Base-by-base conservation (phyloP, 2,329 filamentous ascomycete genomes). In the Paecilomyces dactylethromorphus region DNA sequence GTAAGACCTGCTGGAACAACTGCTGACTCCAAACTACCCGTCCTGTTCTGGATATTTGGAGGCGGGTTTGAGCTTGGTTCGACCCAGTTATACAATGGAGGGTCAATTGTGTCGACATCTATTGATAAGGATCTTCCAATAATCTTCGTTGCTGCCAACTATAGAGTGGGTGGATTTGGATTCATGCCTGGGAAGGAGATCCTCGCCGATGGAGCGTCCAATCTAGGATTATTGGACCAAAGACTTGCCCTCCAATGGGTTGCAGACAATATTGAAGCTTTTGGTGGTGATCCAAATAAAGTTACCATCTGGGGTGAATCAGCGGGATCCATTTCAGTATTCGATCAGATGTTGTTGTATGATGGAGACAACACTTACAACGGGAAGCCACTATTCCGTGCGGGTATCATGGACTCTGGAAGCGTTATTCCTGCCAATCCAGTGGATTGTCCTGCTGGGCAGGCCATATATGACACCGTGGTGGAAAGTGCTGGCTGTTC, bases 301-400 rank as follows among this genome's bases (percentile, higher is more conserved):
- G 88, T 92, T 5, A 92, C 89, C 0, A 87, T 93, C 60, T 91
- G 87, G 87, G 90, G 90, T 26, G 86, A 92, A 69, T 86, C 82
- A 1, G 87, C 88, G 0, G 87, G 87, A 0, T 77, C 85, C 13
- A 91, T 92, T 62, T 91, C 88, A 0, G 88, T 90, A 1, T 82
- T 88, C 54, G 84, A 92, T 66, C 90, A 93, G 65, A 91, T 91
- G 83, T 77, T 84, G 1, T 77, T 92, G 11, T 91, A 90, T 64
- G 82, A 85, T 33, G 90, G 90, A 6, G 79, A 93, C 71, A 84
- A 85, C 68, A 86, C 78, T 0, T 92, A 92, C 76, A 91, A 92
- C 2, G 88, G 86, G 56, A 85, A 88, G 66, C 79, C 86, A 1
- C 79, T 94, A 0, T 93, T 94, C 81, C 84, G 87, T 26, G 89